Base-by-base conservation (phyloP, 2,329 filamentous ascomycete genomes). In the Colletotrichum trifolii region DNA sequence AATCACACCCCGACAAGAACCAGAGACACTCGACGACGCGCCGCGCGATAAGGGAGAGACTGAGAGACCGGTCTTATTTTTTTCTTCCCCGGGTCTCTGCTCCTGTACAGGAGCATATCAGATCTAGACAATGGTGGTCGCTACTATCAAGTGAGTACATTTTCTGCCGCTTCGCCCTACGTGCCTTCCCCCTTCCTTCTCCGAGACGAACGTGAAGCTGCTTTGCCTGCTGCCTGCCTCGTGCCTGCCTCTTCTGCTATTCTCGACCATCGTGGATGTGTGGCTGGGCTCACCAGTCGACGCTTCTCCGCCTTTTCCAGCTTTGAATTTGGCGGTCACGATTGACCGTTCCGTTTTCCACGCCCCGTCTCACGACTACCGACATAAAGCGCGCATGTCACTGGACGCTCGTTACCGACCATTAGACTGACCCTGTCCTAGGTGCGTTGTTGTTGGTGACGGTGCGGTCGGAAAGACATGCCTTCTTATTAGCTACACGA, bases 391-490 rank as follows among this genome's bases (percentile, higher is more conserved):
- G 52, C 62, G 62, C 62, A 62, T 61, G 62, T 56, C 48, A 59
- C 52, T n/a, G 17, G 38, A 33, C 25, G 45, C 40, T 54, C 63
- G 17, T 54, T 47, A 43, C 43, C 35, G 15, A 17, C 12, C 39
- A 10, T n/a, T 11, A 55, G 47, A 64, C 68, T 71, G 46, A 71
- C 59, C 42, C 46, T 61, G 49, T 38, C 65, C 50, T 66, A 99
- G 96, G 83, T 99, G 96, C 83, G 96, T 99, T 75, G 96, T 99
- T 73, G 96, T 99, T 75, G 96, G 96, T 79, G 96, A 99, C 81
- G 96, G 96, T 94, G 96, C 96, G 71, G 96, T 99, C 73, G 96
- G 96, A 80, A 99, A 99, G 87, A 99, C 96, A 71, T 99, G 96
- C 83, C 89, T 99, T 70, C 89, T 99, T 77, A 99, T 99, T 83